These are phyloP conservation scores for Populus hybrid DNA, from an alignment of 441 rosid species.

Conservation along the genomic window DNA sequence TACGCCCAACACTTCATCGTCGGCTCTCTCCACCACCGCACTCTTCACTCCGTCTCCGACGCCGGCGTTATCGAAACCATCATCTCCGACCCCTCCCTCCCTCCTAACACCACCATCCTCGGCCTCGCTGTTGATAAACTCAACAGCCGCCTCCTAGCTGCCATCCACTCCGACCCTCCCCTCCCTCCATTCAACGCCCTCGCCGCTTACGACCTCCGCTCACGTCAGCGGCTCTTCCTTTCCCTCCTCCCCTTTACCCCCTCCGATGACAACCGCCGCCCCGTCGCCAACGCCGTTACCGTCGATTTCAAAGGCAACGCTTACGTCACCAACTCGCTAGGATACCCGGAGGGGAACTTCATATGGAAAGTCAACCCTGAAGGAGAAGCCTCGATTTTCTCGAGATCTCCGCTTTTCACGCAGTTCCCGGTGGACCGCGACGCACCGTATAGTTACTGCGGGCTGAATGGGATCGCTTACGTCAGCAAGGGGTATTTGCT, in stretches of 20 bases:
- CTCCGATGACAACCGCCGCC: conserved; percentile 28
- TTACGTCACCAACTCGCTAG: conserved; percentile 61
- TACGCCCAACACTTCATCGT: conserved; percentile 75
- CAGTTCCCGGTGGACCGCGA: conserved; percentile 37
- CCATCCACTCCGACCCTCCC: conserved; percentile 40
- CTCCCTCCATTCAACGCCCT: conserved; percentile 76
- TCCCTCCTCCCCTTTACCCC: conserved; percentile 29
- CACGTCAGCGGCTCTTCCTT: conserved; percentile 56
- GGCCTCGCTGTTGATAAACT: conserved; percentile 59
- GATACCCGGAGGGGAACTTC: conserved; percentile 43
- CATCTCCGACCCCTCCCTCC: conserved; percentile 54
- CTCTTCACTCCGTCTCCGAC: conserved; percentile 73
- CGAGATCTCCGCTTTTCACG: conserved; percentile 49
- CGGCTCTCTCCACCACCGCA: conserved; percentile 60
- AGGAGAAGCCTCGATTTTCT: conserved; percentile 67
- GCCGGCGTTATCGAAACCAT: conserved; percentile 70
- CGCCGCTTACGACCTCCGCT: conserved; percentile 75
- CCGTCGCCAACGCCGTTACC: conserved; percentile 65
- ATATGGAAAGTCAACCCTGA: conserved; percentile 70
- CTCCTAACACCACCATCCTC: conserved; percentile 48
- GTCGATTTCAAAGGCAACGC: conserved; percentile 77
- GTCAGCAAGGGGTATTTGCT: conserved; percentile 70
- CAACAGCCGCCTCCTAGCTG: conserved; percentile 64
- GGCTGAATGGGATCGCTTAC: conserved; percentile 75
- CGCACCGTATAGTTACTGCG: conserved; percentile 40